Evolutionary conservation across 2,329 filamentous ascomycete genomes (phyloP).

Genomic region (Pseudogymnoascus sp.): DNA sequence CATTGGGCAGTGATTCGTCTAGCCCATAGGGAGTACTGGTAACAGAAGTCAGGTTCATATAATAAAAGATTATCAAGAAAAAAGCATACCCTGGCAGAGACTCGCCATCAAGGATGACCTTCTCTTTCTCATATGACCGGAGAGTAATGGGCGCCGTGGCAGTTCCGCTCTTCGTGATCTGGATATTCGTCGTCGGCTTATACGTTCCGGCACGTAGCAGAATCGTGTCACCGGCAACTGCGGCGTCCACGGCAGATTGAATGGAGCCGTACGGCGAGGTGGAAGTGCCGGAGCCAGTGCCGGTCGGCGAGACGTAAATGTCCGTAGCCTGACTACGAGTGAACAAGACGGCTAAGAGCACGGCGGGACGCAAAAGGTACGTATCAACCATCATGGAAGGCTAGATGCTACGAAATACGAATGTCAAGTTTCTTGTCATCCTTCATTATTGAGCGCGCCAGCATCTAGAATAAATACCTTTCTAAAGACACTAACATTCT

Average conservation of each 20-base stretch:
- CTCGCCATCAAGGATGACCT: conserved; percentile 40
- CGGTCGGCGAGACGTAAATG: conserved; percentile 38
- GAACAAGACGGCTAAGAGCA: neutral
- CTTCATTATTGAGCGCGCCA: neutral
- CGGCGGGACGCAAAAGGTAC: neutral
- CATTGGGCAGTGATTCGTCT: conserved; percentile 31
- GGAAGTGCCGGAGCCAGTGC: conserved; percentile 34
- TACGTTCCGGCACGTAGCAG: conserved; percentile 39
- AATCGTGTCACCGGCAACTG: conserved; percentile 38
- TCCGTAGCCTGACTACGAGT: conserved; percentile 19
- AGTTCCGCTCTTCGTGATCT: conserved; percentile 38
- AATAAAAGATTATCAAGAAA: neutral
- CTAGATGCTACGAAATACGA: neutral
- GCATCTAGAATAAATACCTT: neutral
- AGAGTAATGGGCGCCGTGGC: conserved; percentile 34
- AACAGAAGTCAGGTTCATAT: conserved; percentile 2
- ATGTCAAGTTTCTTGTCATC: neutral
- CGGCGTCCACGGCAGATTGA: conserved; percentile 38
- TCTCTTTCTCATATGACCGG: conserved; percentile 35
- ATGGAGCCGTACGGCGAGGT: conserved; percentile 37
- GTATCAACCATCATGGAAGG: neutral
- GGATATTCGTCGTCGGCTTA: conserved; percentile 38
- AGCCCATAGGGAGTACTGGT: conserved; percentile 34
- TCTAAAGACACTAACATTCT: neutral
- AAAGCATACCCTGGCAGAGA: conserved; percentile 18